Percentiles rank a stretch among this genome's conserved stretches.
Conservation (phyloP, 148 eudicot genomes). For the Persicaria maculosa region DNA sequence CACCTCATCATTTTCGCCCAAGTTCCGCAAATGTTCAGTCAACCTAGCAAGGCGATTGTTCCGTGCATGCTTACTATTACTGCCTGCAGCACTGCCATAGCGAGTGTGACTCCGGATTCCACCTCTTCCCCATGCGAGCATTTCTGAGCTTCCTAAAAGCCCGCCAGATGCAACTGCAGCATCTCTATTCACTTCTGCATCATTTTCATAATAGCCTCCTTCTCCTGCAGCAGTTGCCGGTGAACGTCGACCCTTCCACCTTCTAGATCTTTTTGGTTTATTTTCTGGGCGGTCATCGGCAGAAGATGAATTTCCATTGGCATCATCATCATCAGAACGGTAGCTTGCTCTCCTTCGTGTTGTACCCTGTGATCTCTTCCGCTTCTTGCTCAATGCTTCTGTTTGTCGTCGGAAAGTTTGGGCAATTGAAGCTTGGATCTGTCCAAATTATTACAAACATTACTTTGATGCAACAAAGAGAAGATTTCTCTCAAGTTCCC, state of each 20-base stretch:
- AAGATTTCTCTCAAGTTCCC: not conserved
- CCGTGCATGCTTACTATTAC: constrained; percentile 37
- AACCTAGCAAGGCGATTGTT: constrained; percentile 38
- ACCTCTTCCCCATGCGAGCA: constrained; percentile 70
- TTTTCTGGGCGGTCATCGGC: constrained; percentile 54
- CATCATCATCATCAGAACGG: constrained; percentile 64
- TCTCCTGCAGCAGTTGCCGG: constrained; percentile 37
- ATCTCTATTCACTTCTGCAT: constrained; percentile 39
- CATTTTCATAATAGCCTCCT: constrained; percentile 41
- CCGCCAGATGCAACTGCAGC: constrained; percentile 35
- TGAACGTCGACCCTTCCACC: constrained; percentile 44
- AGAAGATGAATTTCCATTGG: constrained; percentile 58
- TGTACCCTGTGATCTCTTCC: constrained; percentile 43
- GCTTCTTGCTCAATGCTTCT: constrained; percentile 66
- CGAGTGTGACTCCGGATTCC: constrained; percentile 64
- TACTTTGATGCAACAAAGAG: constrained; percentile 5
- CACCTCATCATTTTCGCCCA: constrained; percentile 50
- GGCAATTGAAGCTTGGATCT: constrained; percentile 77
- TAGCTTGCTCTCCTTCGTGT: constrained; percentile 42
- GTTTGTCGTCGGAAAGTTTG: constrained; percentile 57
- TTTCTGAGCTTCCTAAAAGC: constrained; percentile 42
- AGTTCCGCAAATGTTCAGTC: constrained; percentile 39
- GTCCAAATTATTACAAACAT: constrained; percentile 14
- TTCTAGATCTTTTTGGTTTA: constrained; percentile 39
- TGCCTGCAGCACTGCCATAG: constrained; percentile 37